Evolutionary conservation across 2,329 filamentous ascomycete genomes (phyloP).

Genomic region (Pyrenophora teres): DNA sequence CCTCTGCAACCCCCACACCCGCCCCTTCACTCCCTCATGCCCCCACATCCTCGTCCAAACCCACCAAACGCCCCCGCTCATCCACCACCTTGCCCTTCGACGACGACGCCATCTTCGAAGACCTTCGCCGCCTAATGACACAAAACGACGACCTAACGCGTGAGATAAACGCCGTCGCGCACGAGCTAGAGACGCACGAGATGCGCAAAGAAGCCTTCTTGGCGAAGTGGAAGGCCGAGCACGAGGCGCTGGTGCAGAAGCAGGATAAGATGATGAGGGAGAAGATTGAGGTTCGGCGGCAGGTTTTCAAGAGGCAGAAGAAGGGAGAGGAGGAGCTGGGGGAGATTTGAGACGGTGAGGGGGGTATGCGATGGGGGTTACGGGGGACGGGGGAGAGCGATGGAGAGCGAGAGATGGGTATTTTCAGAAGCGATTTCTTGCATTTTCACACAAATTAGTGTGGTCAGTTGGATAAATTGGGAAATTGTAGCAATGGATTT

Average conservation of each 20-base stretch:
- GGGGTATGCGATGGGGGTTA: too few relatives aligned
- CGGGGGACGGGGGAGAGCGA: too few relatives aligned
- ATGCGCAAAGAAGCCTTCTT: constrained; percentile 1
- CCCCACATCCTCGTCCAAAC: neutral
- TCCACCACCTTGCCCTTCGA: constrained; percentile 11
- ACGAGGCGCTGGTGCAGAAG: neutral
- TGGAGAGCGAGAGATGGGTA: too few relatives aligned
- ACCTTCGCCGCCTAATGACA: constrained; percentile 3
- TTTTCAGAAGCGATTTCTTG: too few relatives aligned
- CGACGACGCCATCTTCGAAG: constrained; percentile 16
- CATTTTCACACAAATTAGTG: too few relatives aligned
- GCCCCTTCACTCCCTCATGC: neutral
- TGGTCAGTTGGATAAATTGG: too few relatives aligned
- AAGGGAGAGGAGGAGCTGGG: neutral
- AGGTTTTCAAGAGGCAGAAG: constrained; percentile 13
- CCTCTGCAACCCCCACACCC: neutral
- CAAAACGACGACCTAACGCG: constrained; percentile 13
- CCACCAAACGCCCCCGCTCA: neutral
- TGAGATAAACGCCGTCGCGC: constrained; percentile 9
- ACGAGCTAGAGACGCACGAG: constrained; percentile 11
- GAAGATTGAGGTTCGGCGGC: constrained; percentile 8
- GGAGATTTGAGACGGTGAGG: neutral
- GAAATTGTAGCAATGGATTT: too few relatives aligned
- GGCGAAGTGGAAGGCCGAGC: constrained; percentile 8
- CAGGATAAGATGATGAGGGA: neutral